These are phyloP conservation scores for Gelatoporia subvermispora DNA, from an alignment of 768 basidiomycete genomes.

Conservation along the genomic window DNA sequence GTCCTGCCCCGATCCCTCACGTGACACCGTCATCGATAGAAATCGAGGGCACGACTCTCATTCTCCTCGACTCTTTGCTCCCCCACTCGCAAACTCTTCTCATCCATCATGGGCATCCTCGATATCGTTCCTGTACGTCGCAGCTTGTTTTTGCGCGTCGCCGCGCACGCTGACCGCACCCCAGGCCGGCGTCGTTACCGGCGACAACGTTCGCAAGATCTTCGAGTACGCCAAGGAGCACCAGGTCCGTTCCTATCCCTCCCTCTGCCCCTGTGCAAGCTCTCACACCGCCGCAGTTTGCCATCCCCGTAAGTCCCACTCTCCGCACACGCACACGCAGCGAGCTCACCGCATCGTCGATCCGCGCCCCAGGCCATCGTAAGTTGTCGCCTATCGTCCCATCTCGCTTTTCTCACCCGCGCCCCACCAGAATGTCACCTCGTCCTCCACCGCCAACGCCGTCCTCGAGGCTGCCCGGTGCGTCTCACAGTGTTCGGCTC, in stretches of 20 bases:
- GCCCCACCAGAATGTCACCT: constrained; percentile 80
- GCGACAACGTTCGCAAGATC: constrained; percentile 90
- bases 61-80: constrained; percentile 2
- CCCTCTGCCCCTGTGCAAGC: not conserved
- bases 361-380: constrained; percentile 61
- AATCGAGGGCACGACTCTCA: not conserved
- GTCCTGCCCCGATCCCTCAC: not conserved
- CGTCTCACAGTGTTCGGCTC: constrained; percentile 6
- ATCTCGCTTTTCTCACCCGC: not conserved
- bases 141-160: not conserved
- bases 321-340: not conserved
- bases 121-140: constrained; percentile 76
- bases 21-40: not conserved
- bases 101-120: constrained; percentile 63
- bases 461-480: constrained; percentile 94
- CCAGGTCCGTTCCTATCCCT: constrained; percentile 48
- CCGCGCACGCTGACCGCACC: not conserved
- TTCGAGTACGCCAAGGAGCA: constrained; percentile 91
- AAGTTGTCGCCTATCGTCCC: constrained; percentile 28
- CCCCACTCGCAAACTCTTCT: not conserved
- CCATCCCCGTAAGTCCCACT: constrained; percentile 66
- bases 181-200: constrained; percentile 92
- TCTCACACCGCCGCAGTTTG: constrained; percentile 47
- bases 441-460: constrained; percentile 92
- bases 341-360: not conserved